A percentile compares a stretch with the other conserved stretches of the same genome.
These are phyloP conservation scores for Limnanthes douglasii DNA, from an alignment of 345 rosid species.

Conservation along the genomic window DNA sequence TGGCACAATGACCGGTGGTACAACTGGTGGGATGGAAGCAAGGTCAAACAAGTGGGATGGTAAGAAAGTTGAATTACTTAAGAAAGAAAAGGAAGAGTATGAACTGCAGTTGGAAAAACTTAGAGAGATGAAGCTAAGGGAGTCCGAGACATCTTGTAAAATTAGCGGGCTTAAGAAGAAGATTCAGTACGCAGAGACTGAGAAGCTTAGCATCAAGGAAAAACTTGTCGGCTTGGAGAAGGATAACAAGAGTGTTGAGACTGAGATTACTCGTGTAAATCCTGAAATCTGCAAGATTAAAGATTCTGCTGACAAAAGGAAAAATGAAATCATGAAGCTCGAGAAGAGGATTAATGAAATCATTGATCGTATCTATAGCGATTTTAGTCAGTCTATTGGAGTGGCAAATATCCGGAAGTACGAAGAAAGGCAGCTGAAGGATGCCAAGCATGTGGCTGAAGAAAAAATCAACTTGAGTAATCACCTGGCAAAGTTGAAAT, in stretches of 20 bases:
- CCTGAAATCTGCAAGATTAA: constrained; percentile 74
- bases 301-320: constrained; percentile 48
- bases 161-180: constrained; percentile 93
- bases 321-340: constrained; percentile 41
- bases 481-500: constrained; percentile 87
- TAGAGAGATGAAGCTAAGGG: constrained; percentile 88
- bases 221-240: constrained; percentile 57
- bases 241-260: constrained; percentile 52
- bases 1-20: constrained; percentile 99
- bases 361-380: constrained; percentile 60
- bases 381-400: constrained; percentile 69
- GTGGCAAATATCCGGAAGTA: constrained; percentile 90
- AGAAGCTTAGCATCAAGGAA: constrained; percentile 91
- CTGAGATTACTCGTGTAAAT: constrained; percentile 42
- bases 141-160: constrained; percentile 85
- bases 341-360: constrained; percentile 87
- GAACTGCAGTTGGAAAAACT: constrained; percentile 72
- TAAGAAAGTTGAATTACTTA: constrained; percentile 73
- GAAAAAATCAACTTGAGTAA: constrained; percentile 81
- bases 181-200: constrained; percentile 92
- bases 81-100: constrained; percentile 60
- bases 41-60: constrained; percentile 97
- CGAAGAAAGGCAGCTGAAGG: constrained; percentile 93
- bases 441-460: constrained; percentile 73
- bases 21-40: constrained; percentile 98